These are phyloP conservation scores for Mycena galopus DNA, from an alignment of 768 basidiomycete species.

Conservation along the genomic window DNA sequence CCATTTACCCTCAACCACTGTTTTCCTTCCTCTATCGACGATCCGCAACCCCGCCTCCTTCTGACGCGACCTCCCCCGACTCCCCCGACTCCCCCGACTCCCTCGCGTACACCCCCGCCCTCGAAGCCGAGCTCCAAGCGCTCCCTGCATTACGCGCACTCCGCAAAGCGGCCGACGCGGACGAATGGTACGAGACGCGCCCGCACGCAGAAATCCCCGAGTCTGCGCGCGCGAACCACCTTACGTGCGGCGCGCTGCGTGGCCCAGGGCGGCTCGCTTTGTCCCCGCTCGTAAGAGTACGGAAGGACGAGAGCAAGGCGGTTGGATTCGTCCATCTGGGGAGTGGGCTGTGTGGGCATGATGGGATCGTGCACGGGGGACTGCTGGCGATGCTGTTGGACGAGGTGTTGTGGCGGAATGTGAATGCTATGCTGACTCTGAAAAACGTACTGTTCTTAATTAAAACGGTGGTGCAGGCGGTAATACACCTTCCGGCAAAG, in stretches of 20 bases:
- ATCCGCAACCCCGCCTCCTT: constrained; percentile 72
- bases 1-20: constrained; percentile 80
- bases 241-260: constrained; percentile 87
- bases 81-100: too few species aligned
- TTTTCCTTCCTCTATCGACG: constrained; percentile 80
- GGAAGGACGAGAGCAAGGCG: constrained; percentile 81
- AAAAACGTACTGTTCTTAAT: too few species aligned
- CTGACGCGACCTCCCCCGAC: constrained; percentile 69
- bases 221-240: constrained; percentile 81
- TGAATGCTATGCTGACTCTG: constrained; percentile 54
- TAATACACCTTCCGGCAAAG: constrained; percentile 86
- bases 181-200: constrained; percentile 81
- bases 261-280: constrained; percentile 91
- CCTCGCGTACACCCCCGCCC: too few species aligned
- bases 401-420: constrained; percentile 85
- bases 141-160: too few species aligned
- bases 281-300: constrained; percentile 80
- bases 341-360: constrained; percentile 89
- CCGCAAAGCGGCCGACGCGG: too few species aligned
- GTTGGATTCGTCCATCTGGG: constrained; percentile 85
- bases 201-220: constrained; percentile 81
- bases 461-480: constrained; percentile 70
- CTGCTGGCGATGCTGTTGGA: constrained; percentile 92
- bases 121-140: too few species aligned
- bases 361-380: constrained; percentile 96